Evolutionary conservation across 129 eudicot genomes (phyloP).

Genomic region (Lactuca saligna): DNA sequence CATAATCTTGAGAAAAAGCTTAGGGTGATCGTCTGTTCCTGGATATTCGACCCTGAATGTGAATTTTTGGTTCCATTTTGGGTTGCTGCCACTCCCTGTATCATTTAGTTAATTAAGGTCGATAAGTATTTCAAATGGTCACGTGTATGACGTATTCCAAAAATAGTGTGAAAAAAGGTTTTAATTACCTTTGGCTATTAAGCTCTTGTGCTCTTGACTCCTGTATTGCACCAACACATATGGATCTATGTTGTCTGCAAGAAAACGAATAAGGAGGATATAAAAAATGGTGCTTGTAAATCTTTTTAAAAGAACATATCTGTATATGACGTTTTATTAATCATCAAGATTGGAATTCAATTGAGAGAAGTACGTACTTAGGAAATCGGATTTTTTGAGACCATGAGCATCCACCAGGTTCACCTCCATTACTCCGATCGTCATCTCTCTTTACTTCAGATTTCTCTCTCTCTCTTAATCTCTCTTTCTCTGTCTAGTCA

Average conservation of each 20-base stretch:
- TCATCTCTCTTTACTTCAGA: constrained; percentile 34
- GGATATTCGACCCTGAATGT: constrained; percentile 68
- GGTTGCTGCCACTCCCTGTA: constrained; percentile 56
- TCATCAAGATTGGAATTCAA: not conserved
- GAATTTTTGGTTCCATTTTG: constrained; percentile 68
- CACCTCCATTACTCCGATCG: constrained; percentile 70
- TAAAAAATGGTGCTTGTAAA: constrained; percentile 6
- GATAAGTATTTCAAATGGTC: not conserved
- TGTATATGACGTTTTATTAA: not conserved
- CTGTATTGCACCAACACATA: constrained; percentile 63
- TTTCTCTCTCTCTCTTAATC: constrained; percentile 13
- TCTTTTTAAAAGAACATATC: not conserved
- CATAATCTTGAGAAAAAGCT: constrained; percentile 58
- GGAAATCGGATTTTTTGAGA: constrained; percentile 51
- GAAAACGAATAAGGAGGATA: constrained; percentile 7
- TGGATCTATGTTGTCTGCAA: constrained; percentile 60
- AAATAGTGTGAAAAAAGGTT: not conserved
- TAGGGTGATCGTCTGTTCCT: constrained; percentile 46
- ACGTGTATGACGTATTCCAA: no score
- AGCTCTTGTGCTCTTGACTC: constrained; percentile 63
- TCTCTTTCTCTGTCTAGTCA: not conserved
- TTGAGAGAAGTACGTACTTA: constrained; percentile 39
- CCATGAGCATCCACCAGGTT: constrained; percentile 53
- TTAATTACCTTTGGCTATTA: constrained; percentile 54
- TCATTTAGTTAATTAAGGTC: constrained; percentile 13